phyloP scores from a whole-genome alignment of 306 rosid genomes.

The Begonia fuchsioides region DNA sequence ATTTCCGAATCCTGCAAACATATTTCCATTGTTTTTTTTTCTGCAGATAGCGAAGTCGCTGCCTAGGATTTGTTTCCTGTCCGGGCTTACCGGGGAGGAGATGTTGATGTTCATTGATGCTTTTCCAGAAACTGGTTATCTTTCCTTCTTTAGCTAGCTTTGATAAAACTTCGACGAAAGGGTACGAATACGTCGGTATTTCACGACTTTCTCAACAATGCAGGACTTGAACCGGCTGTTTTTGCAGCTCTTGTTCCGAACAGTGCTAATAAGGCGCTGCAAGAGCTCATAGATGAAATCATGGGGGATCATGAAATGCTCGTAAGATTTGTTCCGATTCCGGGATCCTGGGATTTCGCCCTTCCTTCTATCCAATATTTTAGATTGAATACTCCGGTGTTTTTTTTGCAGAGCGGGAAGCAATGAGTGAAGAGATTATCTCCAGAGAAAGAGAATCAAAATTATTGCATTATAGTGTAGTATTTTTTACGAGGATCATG shows the following conservation, averaged over 20 bases:
- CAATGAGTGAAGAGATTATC: too few relatives aligned
- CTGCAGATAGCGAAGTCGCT: conserved; percentile 54
- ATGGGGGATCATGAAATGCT: conserved; percentile 75
- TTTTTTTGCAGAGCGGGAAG: not conserved
- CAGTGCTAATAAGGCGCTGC: conserved; percentile 60
- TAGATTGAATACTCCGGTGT: too few relatives aligned
- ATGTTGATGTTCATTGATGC: conserved; percentile 91
- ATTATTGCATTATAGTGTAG: too few relatives aligned
- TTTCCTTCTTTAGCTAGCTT: too few relatives aligned
- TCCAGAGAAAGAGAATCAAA: too few relatives aligned
- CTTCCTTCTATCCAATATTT: too few relatives aligned
- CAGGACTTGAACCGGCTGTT: conserved; percentile 77
- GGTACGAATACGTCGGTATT: not conserved
- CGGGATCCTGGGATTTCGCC: too few relatives aligned
- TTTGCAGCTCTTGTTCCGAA: conserved; percentile 95
- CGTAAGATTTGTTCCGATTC: conserved; percentile 23
- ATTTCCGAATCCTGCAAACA: not conserved
- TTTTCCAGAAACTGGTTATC: conserved; percentile 77
- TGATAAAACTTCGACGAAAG: not conserved
- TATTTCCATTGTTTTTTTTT: conserved; percentile 5
- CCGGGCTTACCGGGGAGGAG: conserved; percentile 92
- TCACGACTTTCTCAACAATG: conserved; percentile 1
- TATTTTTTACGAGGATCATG: too few relatives aligned
- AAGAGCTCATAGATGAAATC: conserved; percentile 67
- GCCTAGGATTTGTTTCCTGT: conserved; percentile 89